phyloP scores from a whole-genome alignment of 768 basidiomycete genomes.

The Lactarius indigo region DNA sequence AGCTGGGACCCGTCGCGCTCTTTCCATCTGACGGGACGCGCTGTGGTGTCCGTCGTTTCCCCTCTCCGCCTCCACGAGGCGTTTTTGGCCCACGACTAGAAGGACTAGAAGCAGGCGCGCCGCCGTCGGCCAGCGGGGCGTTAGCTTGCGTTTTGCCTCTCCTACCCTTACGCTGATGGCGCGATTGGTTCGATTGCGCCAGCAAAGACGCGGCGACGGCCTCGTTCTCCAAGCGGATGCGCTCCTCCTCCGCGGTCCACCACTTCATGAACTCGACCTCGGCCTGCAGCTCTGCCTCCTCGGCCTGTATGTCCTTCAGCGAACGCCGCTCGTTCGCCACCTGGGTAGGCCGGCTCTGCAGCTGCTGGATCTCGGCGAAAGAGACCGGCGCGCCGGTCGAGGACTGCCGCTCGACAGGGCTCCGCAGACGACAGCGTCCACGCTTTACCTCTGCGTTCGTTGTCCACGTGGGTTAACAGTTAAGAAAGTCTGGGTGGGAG shows the following conservation, averaged over 20 bases:
- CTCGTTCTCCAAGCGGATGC: constrained; percentile 50
- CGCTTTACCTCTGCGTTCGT: constrained; percentile 45
- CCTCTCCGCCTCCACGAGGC: background rate
- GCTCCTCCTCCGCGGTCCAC: constrained; percentile 84
- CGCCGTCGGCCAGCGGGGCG: background rate
- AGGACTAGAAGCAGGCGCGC: background rate
- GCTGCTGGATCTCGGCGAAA: constrained; percentile 79
- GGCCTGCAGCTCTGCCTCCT: constrained; percentile 53
- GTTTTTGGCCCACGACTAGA: background rate
- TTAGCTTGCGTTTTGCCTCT: background rate
- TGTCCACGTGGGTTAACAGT: background rate
- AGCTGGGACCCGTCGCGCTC: background rate
- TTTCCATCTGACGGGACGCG: background rate
- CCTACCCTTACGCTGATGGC: background rate
- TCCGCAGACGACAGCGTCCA: constrained; percentile 61
- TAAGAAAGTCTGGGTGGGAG: background rate
- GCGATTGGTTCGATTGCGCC: background rate
- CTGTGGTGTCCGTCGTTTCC: background rate
- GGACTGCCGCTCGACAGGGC: constrained; percentile 38
- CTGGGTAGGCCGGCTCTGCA: constrained; percentile 57
- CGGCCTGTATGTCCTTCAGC: constrained; percentile 80
- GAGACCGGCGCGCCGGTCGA: constrained; percentile 43
- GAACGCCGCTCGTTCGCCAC: constrained; percentile 54
- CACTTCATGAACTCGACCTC: constrained; percentile 70
- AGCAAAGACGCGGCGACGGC: constrained; percentile 6